Base-by-base conservation (phyloP, 139 green algal species). In the Chlamydomonas schloesseri region DNA sequence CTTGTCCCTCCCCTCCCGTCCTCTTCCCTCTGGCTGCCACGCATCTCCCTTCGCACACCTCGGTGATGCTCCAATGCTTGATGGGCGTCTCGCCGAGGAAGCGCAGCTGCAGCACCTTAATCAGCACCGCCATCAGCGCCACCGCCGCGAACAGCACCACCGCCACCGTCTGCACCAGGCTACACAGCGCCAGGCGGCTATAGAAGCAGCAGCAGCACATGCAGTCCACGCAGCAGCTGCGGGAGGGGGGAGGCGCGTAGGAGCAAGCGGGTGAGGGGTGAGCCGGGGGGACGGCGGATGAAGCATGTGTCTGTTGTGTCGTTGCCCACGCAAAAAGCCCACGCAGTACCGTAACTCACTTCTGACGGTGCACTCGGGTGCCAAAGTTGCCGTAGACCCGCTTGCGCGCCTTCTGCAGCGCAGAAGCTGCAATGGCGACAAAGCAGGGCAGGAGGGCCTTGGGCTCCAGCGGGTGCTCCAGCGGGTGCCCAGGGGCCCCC, bases 81-180 rank as follows among this genome's bases (percentile, higher is more conserved):
- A 84, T 84, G 62, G 74, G 15, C 2, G 50, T 46, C 18, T 36
- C 57, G 15, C 77, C 77, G 28, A 84, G 42, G 46, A 84, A 84
- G 17, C 77, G 77, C 42, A 84, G 64, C 77, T 84, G 77, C n/a
- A 84, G 77, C 29, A 84, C n/a, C 18, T 84, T 84, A 42, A 84
- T 47, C 36, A 84, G 31, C 29, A 84, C 77, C 20, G 42, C 64
- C 42, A 84, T 29, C n/a, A 84, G 24, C 24, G 60, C 26, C 24
- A 67, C 42, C 18, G 37, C 77, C 21, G 37, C 42, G 57, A n/a
- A 34, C 2, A 84, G 10, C 28, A 74, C 13, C 64, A 84, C 77
- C 0, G 31, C 29, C 15, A n/a, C 26, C 31, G 34, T 24, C 8
- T 75, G 62, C 17, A 65, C 18, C 28, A 74, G 17, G 10, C 64